Evolutionary conservation across 768 basidiomycete genomes (phyloP).

Genomic region (Mycena amicta): DNA sequence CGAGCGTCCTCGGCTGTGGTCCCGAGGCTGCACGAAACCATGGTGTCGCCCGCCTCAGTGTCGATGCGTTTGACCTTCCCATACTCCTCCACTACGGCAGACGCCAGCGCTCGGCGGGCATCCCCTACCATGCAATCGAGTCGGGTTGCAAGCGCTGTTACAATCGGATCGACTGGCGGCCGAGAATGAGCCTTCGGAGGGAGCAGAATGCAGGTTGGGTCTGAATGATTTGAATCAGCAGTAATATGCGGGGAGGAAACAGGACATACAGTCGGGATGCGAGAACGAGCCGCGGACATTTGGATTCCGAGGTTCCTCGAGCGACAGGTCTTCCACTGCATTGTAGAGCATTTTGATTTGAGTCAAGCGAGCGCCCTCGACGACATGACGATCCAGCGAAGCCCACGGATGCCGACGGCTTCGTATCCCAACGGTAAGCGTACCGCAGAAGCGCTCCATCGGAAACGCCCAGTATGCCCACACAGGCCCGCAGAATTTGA

Average conservation of each 20-base stretch:
- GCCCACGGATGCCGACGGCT: slow-evolving; percentile 10
- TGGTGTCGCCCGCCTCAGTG: slow-evolving; percentile 33
- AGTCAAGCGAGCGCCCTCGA: slow-evolving; percentile 1
- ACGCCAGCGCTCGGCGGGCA: slow-evolving; percentile 9
- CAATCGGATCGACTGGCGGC: slow-evolving; percentile 19
- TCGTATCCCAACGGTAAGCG: slow-evolving; percentile 1
- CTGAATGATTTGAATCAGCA: slow-evolving; percentile 11
- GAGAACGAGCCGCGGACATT: too few species aligned
- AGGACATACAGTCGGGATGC: too few species aligned
- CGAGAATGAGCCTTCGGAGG: slow-evolving; percentile 21
- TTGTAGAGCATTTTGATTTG: slow-evolving; percentile 3
- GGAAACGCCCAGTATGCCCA: not conserved
- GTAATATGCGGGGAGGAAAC: too few species aligned
- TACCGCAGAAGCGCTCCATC: not conserved
- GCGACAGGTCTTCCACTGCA: not conserved
- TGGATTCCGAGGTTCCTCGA: too few species aligned
- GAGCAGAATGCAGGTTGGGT: slow-evolving; percentile 31
- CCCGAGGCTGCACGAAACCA: slow-evolving; percentile 20
- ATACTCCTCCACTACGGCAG: slow-evolving; percentile 28
- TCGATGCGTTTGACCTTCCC: slow-evolving; percentile 33
- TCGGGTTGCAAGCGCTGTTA: slow-evolving; percentile 26
- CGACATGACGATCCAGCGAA: not conserved
- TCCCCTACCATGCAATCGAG: slow-evolving; percentile 9
- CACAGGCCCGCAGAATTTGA: slow-evolving; percentile 35
- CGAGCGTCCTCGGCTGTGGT: slow-evolving; percentile 25